phyloP scores from a whole-genome alignment of 73 alveolate species.

The Paramecium pentaurelia region DNA sequence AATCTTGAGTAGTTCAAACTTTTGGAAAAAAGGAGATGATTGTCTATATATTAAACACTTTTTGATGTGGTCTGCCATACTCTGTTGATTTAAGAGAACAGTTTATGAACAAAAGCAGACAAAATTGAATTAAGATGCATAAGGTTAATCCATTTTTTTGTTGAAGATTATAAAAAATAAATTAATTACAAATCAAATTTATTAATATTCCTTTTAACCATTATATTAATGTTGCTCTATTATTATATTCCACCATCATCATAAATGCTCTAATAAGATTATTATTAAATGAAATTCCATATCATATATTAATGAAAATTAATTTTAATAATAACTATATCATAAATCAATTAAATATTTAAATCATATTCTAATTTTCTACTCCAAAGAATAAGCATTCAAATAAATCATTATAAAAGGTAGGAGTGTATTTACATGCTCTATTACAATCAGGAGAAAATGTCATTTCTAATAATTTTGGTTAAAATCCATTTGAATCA shows the following conservation, averaged over 20 bases:
- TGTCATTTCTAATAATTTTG: conserved; percentile 84
- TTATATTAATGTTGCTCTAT: too few species aligned
- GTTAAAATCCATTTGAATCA: conserved; percentile 69
- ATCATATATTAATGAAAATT: too few species aligned
- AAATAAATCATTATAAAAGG: conserved; percentile 80
- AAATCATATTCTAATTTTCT: background rate
- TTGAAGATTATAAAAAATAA: background rate
- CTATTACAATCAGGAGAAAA: conserved; percentile 90
- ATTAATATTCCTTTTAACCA: background rate
- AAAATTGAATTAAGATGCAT: background rate
- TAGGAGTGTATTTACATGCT: conserved; percentile 83
- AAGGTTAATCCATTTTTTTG: background rate
- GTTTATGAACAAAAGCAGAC: background rate
- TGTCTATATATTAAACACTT: background rate
- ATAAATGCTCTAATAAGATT: too few species aligned
- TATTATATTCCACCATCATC: background rate
- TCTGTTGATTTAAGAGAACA: background rate
- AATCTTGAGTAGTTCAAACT: background rate
- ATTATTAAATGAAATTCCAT: too few species aligned
- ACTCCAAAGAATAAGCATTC: conserved; percentile 67
- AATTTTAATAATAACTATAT: too few species aligned
- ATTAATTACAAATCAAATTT: background rate
- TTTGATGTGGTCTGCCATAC: background rate
- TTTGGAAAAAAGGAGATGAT: background rate
- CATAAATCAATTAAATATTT: background rate